Evolutionary conservation across 352 stramenopile genomes (phyloP), one percentile per base, ranked within the genome.

Genomic region (Globisporangium carolinianum): DNA sequence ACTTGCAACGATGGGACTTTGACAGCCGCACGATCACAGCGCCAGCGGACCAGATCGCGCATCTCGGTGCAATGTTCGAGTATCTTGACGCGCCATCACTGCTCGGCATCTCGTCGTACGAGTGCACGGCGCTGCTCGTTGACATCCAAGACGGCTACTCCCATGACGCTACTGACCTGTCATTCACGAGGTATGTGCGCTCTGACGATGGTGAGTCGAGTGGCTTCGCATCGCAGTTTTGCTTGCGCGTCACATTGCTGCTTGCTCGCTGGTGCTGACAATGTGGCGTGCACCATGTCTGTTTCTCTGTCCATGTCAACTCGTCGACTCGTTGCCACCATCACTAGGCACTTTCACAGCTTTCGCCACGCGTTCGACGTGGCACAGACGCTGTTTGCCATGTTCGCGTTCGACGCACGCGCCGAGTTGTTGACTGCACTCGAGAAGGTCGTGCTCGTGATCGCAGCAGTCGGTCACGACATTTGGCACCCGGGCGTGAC

Each of bases 301-400:
- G 24, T 32, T 32, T 32, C 24, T 32, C 24, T 32, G 24, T 32
- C 24, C 24, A 32, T 32, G 24, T 32, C 24, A 32, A 32, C 3
- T 32, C 24, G 2, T 32, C 24, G 24, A 32, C 24, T 32, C 24
- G 24, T 32, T 32, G 3, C 24, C 24, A 32, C 24, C 24, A 32
- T 32, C 24, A 32, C 24, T 38, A 68, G 66, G 24, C 51, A 55
- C 46, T 72, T 69, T n/a, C 66, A 72, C 56, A 69, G 67, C 46
- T 72, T 72, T 55, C 43, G n/a, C 17, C 66, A 72, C 36, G 62
- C 62, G 6, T 47, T 72, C 32, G 66, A 72, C 47, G 66, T 72
- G 12, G 61, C 66, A 1, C 66, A 72, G 46, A 72, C 66, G 46
- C 48, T 72, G 9, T 72, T 72, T 51, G 58, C 62, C 8, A 60